Percentiles rank a stretch among this genome's conserved stretches.
These are phyloP conservation scores for bread wheat (Triticum aestivum) DNA, from an alignment of 176 grass and related monocot species.

Conservation along the genomic window IWGSC_CS_RefSeq_v2.1 NC_057798.1:179574495-179574994, in stretches of 20 bases:
- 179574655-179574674: constrained; percentile 74
- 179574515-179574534: constrained; percentile 74
- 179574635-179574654: constrained; percentile 48
- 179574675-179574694: constrained; percentile 74
- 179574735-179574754: constrained; percentile 65
- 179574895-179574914: constrained; percentile 73
- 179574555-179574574: background rate
- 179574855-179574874: constrained; percentile 58
- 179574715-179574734: constrained; percentile 60
- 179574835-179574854: background rate
- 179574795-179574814: background rate
- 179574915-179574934: constrained; percentile 74
- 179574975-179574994: background rate
- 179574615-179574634: background rate
- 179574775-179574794: background rate
- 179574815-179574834: background rate
- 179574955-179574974: background rate
- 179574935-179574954: constrained; percentile 42
- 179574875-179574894: constrained; percentile 78
- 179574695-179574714: constrained; percentile 89
- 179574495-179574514: constrained; percentile 70
- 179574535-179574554: constrained; percentile 11
- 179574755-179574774: background rate
- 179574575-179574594: background rate
- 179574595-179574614: background rate